Base-by-base conservation (phyloP, 495 filamentous ascomycete species). In the Daldinia loculata region DNA sequence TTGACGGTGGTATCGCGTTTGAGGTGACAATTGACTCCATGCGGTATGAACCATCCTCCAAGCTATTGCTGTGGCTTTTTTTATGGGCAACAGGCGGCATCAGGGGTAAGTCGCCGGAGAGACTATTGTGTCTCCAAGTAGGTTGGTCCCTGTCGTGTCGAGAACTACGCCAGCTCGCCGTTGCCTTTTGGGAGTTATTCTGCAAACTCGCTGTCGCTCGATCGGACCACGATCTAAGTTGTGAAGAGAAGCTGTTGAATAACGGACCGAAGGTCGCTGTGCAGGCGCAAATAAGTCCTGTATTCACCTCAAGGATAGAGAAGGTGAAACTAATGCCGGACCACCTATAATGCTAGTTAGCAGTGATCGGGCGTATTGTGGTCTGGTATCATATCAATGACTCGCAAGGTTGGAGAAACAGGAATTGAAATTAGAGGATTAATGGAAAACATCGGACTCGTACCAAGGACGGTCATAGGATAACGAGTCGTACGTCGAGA, bases 221-320 rank as follows among this genome's bases (percentile, higher is more conserved):
- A 26, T 50, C 56, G 3, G 69, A 74, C 75, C 72, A 77, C 11
- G 14, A 60, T 14, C 56, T 67, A 34, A 72, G 58, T n/a, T 56
- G 70, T 4, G 62, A 55, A 0, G 65, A 41, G 39, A 77, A 67
- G 30, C 34, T 51, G 53, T 74, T 72, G 58, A 77, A 64, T 17
- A 80, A 62, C 29, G 78, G 79, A 14, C 70, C 77, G 41, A 81
- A 76, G 1, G 78, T 74, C 2, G 78, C 76, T 14, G 68, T 76
- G 56, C 79, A 80, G 36, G 76, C 76, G 56, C 81, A 83, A 11
- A 81, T 79, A 12, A 83, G 57, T n/a, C 81, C 81, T 11, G 77
- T 81, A 70, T 83, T 81, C n/a, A 83, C 75, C 50, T 83, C 81
- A 59, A 83, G 73, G 12, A 81, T 76, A 22, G 78, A 80, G 55